Percentiles rank a stretch among this genome's conserved stretches.
These are phyloP conservation scores for Lachnellula occidentalis DNA, from an alignment of 2,329 filamentous ascomycete species.

Conservation along the genomic window DNA sequence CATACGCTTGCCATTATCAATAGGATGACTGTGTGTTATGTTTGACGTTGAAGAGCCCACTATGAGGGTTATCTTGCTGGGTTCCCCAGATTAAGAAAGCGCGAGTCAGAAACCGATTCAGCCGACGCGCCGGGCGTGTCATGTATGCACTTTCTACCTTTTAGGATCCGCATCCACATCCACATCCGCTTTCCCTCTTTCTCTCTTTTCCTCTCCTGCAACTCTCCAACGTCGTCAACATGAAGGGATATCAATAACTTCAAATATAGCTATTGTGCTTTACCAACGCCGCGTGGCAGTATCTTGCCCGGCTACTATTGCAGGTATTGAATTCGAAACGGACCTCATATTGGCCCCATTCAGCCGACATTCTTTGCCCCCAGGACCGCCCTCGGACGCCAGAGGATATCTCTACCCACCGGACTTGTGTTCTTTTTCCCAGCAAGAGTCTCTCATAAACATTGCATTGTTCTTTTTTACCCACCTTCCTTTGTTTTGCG, in stretches of 20 bases:
- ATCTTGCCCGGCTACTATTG: not conserved
- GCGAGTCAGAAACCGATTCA: slow-evolving; percentile 19
- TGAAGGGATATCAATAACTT: slow-evolving; percentile 13
- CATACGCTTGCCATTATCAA: slow-evolving; percentile 35
- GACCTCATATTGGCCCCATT: not conserved
- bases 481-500: slow-evolving; percentile 12
- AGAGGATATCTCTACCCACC: not conserved
- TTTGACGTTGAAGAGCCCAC: slow-evolving; percentile 2
- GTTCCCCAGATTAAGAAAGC: slow-evolving; percentile 10
- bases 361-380: not conserved
- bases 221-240: slow-evolving; percentile 4
- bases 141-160: slow-evolving; percentile 7
- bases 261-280: slow-evolving; percentile 18
- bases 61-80: not conserved
- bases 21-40: not conserved
- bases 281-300: slow-evolving; percentile 3
- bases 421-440: not conserved
- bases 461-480: slow-evolving; percentile 6
- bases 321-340: slow-evolving; percentile 2
- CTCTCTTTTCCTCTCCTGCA: slow-evolving; percentile 6
- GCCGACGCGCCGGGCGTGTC: slow-evolving; percentile 12
- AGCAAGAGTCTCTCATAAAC: not conserved
- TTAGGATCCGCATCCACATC: not conserved
- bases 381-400: not conserved
- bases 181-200: slow-evolving; percentile 1